Evolutionary conservation across 2,329 filamentous ascomycete genomes (phyloP), one percentile per base, ranked within the genome.

Genomic region (Clarireedia paspali): DNA sequence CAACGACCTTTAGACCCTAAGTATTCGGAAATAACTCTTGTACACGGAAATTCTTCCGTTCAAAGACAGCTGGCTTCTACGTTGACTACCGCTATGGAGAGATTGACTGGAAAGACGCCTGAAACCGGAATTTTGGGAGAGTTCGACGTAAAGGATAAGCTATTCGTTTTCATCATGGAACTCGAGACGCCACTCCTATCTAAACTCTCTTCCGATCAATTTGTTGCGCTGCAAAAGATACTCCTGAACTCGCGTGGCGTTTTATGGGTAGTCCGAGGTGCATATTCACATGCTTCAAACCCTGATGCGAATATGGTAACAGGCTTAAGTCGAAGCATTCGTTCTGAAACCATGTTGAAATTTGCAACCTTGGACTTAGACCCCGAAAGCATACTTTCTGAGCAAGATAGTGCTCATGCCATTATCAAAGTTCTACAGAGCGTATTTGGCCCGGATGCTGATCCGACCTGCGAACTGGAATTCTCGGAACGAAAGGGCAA

Each of bases 151-250:
- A 56, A 38, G 3, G 59, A 44, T 39, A 70, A 63, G 42, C 24
- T 73, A 3, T 70, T 74, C 23, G 63, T 82, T 2, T 78, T 78
- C 3, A 68, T 82, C 1, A 65, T 78, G 4, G 79, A 82, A 47
- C 66, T 74, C 24, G 64, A 70, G 6, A 45, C 61, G 1, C 60
- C 63, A 12, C 46, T 68, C 1, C 57, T 80, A 10, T 76, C 74
- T 58, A 57, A 68, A 14, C 76, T 79, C 68, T 63, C 62, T 1
- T 63, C 73, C 12, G 12, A 62, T 0, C 65, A 73, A n/a, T 82
- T 79, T 57, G 45, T 66, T 0, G 44, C 64, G 1, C 71, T 83
- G 27, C 71, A 75, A 20, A 60, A 63, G 0, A 57, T 81, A 4
- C 65, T 77, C 2, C 64, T 66, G 5, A 58, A 50, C 1, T 67